Conservation (phyloP, 306 rosid species). For the Sphenostylis stenocarpa region DNA sequence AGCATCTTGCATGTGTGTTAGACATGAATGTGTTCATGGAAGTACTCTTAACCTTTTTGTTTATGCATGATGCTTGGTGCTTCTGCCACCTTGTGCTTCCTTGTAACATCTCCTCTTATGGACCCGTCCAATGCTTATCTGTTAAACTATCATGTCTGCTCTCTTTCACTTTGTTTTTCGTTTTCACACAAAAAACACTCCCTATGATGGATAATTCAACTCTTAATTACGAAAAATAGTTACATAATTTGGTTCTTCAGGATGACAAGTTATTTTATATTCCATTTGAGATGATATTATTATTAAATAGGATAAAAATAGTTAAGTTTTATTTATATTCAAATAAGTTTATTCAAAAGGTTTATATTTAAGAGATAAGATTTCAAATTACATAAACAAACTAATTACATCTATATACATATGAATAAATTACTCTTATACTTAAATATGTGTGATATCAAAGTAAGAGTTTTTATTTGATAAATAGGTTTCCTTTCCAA, state of each 20-base stretch:
- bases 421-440: neutral
- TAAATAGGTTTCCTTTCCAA: neutral
- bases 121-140: neutral
- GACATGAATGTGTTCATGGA: neutral
- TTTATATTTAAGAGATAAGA: no score
- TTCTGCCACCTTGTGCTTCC: constrained; percentile 7
- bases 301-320: no score
- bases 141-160: neutral
- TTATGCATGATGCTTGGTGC: neutral
- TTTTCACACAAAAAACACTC: neutral
- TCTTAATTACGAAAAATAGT: neutral
- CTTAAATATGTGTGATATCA: neutral
- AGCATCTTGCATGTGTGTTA: constrained; percentile 31
- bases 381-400: neutral
- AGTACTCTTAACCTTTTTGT: constrained; percentile 1
- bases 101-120: neutral
- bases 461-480: neutral
- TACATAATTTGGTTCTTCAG: neutral
- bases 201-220: neutral
- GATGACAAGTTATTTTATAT: no score
- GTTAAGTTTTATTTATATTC: no score
- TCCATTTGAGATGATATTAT: no score
- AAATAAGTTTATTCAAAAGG: no score
- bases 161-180: neutral
- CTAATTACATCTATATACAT: neutral